Conservation (phyloP, 805 yeast genomes). For the Trichomonascus vanleenenianus region DNA sequence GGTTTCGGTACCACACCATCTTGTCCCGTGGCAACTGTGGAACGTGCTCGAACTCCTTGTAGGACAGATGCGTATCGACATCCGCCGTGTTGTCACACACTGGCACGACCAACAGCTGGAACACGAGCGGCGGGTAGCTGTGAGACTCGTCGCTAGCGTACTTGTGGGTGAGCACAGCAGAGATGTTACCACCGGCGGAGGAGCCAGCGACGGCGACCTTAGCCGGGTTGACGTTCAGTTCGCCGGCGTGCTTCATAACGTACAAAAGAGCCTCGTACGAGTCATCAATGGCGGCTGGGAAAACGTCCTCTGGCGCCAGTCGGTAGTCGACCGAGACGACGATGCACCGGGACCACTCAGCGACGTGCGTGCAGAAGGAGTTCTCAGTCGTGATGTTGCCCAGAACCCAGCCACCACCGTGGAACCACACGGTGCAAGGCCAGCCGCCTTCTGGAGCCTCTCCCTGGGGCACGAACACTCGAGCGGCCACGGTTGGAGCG, state of each 20-base stretch:
- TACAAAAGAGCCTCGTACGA: constrained; percentile 28
- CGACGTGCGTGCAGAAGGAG: constrained; percentile 36
- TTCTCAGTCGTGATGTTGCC: constrained; percentile 37
- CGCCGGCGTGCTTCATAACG: constrained; percentile 10
- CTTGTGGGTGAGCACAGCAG: constrained; percentile 26
- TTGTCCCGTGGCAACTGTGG: constrained; percentile 40
- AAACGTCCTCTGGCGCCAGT: constrained; percentile 43
- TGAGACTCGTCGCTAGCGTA: constrained; percentile 22
- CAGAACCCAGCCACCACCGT: constrained; percentile 41
- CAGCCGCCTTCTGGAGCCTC: constrained; percentile 31
- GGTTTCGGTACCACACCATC: constrained; percentile 40
- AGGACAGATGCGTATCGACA: constrained; percentile 31
- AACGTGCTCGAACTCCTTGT: constrained; percentile 25
- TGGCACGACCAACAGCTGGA: constrained; percentile 38
- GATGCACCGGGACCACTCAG: constrained; percentile 28
- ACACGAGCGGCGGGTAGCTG: constrained; percentile 31
- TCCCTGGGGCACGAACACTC: constrained; percentile 35
- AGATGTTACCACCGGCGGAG: constrained; percentile 37
- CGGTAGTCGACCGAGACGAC: constrained; percentile 43
- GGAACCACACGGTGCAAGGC: constrained; percentile 35
- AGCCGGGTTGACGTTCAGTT: constrained; percentile 12
- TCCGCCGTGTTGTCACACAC: constrained; percentile 24
- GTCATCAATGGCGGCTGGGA: constrained; percentile 42
- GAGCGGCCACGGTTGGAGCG: constrained; percentile 23
- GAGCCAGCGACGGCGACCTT: constrained; percentile 39